Evolutionary conservation across 2,329 filamentous ascomycete genomes (phyloP).

Genomic region (Sarocladium brachiariae): DNA sequence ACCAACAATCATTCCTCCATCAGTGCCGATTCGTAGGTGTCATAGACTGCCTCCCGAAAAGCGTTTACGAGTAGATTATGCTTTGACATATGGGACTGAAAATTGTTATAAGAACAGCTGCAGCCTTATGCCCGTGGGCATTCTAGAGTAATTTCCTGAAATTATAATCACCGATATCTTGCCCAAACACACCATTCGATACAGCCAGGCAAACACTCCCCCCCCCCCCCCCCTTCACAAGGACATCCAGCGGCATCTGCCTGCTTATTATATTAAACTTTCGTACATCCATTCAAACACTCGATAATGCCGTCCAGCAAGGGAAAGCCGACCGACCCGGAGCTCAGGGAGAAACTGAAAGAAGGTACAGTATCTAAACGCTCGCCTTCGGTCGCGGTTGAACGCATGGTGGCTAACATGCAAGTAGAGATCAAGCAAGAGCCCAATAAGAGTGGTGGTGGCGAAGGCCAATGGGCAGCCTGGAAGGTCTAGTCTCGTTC

Average conservation of each 20-base stretch:
- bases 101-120: too few relatives aligned
- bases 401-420: not conserved
- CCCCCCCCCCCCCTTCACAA: too few relatives aligned
- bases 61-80: conserved; percentile 3
- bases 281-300: too few relatives aligned
- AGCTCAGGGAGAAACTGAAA: conserved; percentile 32
- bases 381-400: not conserved
- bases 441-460: conserved; percentile 33
- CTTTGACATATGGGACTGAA: too few relatives aligned
- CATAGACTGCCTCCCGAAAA: conserved; percentile 10
- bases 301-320: conserved; percentile 31
- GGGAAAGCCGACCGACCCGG: conserved; percentile 32
- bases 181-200: too few relatives aligned
- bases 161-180: not conserved
- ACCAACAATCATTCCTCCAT: too few relatives aligned
- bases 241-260: too few relatives aligned
- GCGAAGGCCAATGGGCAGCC: conserved; percentile 23
- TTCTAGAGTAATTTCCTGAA: too few relatives aligned
- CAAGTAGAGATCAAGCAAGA: conserved; percentile 32
- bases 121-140: too few relatives aligned
- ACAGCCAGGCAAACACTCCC: too few relatives aligned
- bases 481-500: conserved; percentile 14
- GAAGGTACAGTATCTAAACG: conserved; percentile 21
- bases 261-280: too few relatives aligned
- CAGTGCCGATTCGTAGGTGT: conserved; percentile 39